A percentile compares a stretch with the other conserved stretches of the same genome.
These are phyloP conservation scores for Macrophomina phaseolina DNA, from an alignment of 2,329 filamentous ascomycete genomes.

Conservation along the genomic window DNA sequence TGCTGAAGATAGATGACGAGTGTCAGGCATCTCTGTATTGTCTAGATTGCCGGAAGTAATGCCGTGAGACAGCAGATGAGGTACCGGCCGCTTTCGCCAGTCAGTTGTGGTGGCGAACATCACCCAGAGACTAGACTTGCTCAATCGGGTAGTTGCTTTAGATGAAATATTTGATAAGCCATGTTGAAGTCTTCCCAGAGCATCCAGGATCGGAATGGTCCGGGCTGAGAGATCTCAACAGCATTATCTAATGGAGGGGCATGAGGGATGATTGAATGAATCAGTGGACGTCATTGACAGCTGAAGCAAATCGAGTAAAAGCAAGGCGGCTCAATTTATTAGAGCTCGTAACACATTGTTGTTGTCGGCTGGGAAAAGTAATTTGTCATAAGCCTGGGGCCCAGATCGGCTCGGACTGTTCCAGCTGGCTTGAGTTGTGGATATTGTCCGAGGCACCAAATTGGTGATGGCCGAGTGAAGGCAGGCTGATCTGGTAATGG, in stretches of 20 bases:
- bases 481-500: conserved; percentile 7
- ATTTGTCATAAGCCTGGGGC: not conserved
- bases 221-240: too few relatives aligned
- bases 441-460: not conserved
- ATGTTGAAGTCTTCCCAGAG: too few relatives aligned
- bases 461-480: not conserved
- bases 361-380: too few relatives aligned
- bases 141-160: too few relatives aligned
- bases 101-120: too few relatives aligned
- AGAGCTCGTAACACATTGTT: not conserved
- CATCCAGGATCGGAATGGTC: too few relatives aligned
- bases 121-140: too few relatives aligned
- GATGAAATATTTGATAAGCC: too few relatives aligned
- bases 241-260: too few relatives aligned
- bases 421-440: not conserved
- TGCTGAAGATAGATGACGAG: not conserved
- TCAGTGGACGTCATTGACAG: conserved; percentile 2
- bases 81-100: too few relatives aligned
- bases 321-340: not conserved
- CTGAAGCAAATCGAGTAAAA: not conserved
- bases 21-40: not conserved
- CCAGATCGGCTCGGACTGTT: not conserved
- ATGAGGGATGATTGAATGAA: not conserved
- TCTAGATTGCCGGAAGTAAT: not conserved
- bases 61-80: not conserved